Evolutionary conservation across 257 asterid species (phyloP).

Genomic region (Capsicum rhomboideum): DNA sequence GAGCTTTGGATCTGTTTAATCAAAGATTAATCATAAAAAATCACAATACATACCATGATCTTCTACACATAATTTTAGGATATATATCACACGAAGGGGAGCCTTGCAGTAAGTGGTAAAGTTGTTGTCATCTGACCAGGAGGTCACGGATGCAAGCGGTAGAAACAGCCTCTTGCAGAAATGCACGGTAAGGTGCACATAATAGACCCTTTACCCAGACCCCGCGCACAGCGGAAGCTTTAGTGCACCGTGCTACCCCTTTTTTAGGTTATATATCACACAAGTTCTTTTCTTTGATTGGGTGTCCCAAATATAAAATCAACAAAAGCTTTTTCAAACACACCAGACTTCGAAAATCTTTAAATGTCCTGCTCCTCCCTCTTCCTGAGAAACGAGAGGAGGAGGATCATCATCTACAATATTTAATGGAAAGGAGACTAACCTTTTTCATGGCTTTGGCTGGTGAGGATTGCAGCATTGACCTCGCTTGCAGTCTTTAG

Average conservation of each 20-base stretch:
- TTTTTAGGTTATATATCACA: not conserved
- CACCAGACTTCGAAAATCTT: not conserved
- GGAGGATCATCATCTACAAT: not conserved
- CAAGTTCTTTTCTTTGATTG: not conserved
- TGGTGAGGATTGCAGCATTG: conserved; percentile 79
- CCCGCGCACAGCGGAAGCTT: too few species aligned
- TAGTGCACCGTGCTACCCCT: too few species aligned
- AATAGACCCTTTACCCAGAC: too few species aligned
- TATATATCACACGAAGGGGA: not conserved
- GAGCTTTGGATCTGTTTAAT: conserved; percentile 79
- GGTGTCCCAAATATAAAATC: not conserved
- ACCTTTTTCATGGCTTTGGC: conserved; percentile 96
- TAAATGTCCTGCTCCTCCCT: not conserved
- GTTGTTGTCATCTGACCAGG: too few species aligned
- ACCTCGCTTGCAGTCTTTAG: conserved; percentile 81
- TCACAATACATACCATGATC: not conserved
- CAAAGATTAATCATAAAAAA: not conserved
- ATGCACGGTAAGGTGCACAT: too few species aligned
- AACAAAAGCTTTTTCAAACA: not conserved
- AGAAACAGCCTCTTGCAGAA: too few species aligned
- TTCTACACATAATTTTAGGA: not conserved
- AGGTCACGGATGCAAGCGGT: too few species aligned
- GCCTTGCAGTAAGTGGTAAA: too few species aligned
- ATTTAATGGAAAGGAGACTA: conserved; percentile 1
- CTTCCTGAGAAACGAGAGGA: not conserved